phyloP scores from a whole-genome alignment of 2,329 filamentous ascomycete genomes.

The Mycosphaerella sp. region DNA sequence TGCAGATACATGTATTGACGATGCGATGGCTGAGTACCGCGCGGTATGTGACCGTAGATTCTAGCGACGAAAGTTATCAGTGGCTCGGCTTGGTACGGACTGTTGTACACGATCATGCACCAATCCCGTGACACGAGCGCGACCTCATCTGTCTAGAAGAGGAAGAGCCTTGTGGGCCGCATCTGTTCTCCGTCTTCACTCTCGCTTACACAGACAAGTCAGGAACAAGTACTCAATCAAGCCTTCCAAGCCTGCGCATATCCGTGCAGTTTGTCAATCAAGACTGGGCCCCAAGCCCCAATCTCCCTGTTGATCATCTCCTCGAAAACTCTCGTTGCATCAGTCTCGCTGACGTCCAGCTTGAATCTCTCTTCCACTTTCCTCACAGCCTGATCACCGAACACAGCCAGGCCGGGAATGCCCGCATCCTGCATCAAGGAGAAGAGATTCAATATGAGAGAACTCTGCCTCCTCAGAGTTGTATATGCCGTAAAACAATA shows the following conservation, averaged over 20 bases:
- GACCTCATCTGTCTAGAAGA: too few relatives aligned
- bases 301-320: conserved; percentile 85
- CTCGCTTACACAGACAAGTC: too few relatives aligned
- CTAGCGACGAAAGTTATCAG: too few relatives aligned
- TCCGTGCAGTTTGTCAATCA: conserved; percentile 92
- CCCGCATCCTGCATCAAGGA: conserved; percentile 96
- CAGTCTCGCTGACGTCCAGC: conserved; percentile 83
- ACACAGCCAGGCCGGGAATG: conserved; percentile 83
- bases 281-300: conserved; percentile 81
- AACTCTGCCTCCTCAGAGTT: conserved; percentile 80
- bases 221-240: background rate
- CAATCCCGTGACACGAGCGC: too few relatives aligned
- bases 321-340: conserved; percentile 82
- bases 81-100: too few relatives aligned
- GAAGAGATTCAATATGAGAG: conserved; percentile 90
- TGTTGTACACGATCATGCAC: too few relatives aligned
- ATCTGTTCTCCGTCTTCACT: too few relatives aligned
- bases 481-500: conserved; percentile 95
- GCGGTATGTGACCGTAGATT: too few relatives aligned
- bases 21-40: too few relatives aligned
- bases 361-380: conserved; percentile 96
- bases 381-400: conserved; percentile 73
- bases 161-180: too few relatives aligned
- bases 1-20: too few relatives aligned
- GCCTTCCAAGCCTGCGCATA: conserved; percentile 74